Evolutionary conservation across 2,329 filamentous ascomycete genomes (phyloP), one percentile per base, ranked within the genome.

Genomic region (Nothophaeocryptopus gaeumannii): DNA sequence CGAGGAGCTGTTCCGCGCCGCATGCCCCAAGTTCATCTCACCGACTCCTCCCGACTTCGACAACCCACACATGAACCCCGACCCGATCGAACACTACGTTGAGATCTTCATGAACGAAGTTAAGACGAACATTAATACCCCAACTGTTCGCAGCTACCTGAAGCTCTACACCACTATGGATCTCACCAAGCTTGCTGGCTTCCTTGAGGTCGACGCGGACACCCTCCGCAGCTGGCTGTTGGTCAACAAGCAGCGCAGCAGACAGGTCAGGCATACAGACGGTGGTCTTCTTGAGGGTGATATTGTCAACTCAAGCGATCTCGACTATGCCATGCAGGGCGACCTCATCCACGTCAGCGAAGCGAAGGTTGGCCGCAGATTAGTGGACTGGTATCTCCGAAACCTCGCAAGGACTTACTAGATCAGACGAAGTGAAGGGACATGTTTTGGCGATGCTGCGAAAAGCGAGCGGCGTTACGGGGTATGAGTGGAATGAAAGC

Each of bases 91-190:
- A 77, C 93, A 99, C 79, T 92, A 99, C 75, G 84, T 96, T 59
- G 80, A 88, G 65, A 87, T 99, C 75, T 99, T 99, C 80, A 97
- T 99, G 92, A 91, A 96, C 63, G 93, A 99, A 78, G 92, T 99
- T 73, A 96, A 95, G 84, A 96, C 89, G 75, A 97, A 95, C 75
- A 93, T 99, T 83, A 95, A 84, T 84, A 92, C 89, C 71, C 93
- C 93, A 38, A 96, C 91, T 39, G 88, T 99, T 71, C 96, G 95
- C 80, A 96, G 91, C 56, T 99, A 99, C 79, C 83, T 99, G 62
- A 93, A 95, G 71, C 86, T 99, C 49, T 99, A 99, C 83, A 97
- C 93, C 39, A 99, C 93, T 62, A 97, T 99, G 92, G 93, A 99
- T 67, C 80, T 99, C 57, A 93, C 92, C 79, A 99, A 99, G 78